Percentiles rank a stretch among this genome's conserved stretches.
Conservation (phyloP, 306 rosid genomes). For the Acacia crassicarpa region DNA sequence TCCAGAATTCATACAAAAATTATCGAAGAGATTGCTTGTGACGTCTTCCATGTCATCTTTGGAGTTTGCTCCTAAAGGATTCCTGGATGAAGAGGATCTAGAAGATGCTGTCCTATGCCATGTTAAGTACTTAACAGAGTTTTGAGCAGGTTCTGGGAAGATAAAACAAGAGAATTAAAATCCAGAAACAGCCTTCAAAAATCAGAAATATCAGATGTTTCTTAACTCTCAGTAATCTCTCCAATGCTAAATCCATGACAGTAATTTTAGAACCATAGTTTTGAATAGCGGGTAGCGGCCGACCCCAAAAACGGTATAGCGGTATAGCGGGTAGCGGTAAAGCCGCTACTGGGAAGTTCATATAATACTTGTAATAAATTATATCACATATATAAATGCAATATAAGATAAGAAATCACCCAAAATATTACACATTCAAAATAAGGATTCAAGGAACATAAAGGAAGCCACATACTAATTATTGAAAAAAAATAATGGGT, state of each 20-base stretch:
- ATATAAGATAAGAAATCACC: no score
- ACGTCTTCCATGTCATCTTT: constrained; percentile 65
- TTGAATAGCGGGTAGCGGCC: no score
- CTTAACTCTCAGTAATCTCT: not conserved
- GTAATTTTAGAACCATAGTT: not conserved
- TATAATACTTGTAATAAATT: no score
- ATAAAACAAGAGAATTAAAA: constrained; percentile 28
- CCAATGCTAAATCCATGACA: not conserved
- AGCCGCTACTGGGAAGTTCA: no score
- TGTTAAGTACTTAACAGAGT: constrained; percentile 70
- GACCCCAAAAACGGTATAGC: no score
- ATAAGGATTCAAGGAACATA: no score
- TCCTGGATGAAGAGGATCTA: constrained; percentile 74
- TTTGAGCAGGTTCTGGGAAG: constrained; percentile 67
- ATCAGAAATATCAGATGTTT: not conserved
- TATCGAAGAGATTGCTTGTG: constrained; percentile 56
- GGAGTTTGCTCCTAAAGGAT: constrained; percentile 63
- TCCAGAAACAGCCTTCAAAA: constrained; percentile 12
- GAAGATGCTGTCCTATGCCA: constrained; percentile 85
- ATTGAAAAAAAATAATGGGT: no score
- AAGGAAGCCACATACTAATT: no score
- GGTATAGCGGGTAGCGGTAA: no score
- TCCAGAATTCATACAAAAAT: constrained; percentile 79
- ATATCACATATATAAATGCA: no score
- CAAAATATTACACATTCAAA: no score